A percentile compares a stretch with the other conserved stretches of the same genome.
phyloP scores from a whole-genome alignment of 1,284 basidiomycete genomes.

The Microbotryomycetes sp. region DNA sequence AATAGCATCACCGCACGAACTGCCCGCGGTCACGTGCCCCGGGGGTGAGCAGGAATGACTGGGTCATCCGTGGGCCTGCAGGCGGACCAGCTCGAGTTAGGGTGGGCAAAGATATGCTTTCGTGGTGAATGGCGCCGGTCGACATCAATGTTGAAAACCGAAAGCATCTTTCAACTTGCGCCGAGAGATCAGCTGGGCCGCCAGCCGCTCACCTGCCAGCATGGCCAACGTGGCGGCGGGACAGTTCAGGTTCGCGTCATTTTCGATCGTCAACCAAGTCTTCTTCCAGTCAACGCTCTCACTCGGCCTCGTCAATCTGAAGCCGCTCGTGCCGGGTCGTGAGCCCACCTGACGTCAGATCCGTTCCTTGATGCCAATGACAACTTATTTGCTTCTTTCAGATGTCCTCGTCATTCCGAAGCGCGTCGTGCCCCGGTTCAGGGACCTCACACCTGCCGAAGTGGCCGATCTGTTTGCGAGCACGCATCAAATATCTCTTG shows the following conservation, averaged over 20 bases:
- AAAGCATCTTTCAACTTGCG: too few relatives aligned
- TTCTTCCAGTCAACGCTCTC: constrained; percentile 66
- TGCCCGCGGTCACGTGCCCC: too few relatives aligned
- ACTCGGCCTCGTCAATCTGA: constrained; percentile 83
- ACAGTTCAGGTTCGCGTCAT: constrained; percentile 29
- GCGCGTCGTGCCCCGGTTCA: constrained; percentile 63
- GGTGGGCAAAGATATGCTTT: too few relatives aligned
- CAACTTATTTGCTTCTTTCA: constrained; percentile 38
- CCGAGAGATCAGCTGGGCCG: too few relatives aligned
- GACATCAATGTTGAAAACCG: too few relatives aligned
- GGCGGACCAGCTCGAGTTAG: too few relatives aligned
- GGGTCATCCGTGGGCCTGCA: too few relatives aligned
- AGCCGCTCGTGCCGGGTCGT: constrained; percentile 88
- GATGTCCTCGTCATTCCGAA: constrained; percentile 82
- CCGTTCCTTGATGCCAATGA: not conserved
- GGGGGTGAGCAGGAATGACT: too few relatives aligned
- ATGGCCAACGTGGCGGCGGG: too few relatives aligned
- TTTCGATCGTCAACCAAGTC: constrained; percentile 41
- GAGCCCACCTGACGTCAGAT: constrained; percentile 41
- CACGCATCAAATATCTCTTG: constrained; percentile 50
- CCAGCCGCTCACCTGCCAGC: too few relatives aligned
- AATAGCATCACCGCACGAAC: too few relatives aligned
- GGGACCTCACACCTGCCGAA: constrained; percentile 64
- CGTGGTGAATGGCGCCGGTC: too few relatives aligned
- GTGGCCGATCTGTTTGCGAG: constrained; percentile 67